A percentile compares a stretch with the other conserved stretches of the same genome.
These are phyloP conservation scores for Cercophora sp. DNA, from an alignment of 495 filamentous ascomycete species.

Conservation along the genomic window DNA sequence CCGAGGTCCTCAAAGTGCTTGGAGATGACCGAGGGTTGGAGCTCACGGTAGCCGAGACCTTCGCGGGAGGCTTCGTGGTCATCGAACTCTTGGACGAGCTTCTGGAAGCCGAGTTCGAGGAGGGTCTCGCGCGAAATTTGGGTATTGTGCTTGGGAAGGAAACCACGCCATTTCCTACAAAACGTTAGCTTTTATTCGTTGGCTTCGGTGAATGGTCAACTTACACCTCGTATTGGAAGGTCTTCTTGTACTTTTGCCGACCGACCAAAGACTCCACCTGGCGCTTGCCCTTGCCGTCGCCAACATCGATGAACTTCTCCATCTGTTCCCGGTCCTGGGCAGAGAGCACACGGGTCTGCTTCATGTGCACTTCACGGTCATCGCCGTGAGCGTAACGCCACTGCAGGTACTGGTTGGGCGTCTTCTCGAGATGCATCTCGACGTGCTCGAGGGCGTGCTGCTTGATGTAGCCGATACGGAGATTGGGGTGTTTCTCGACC, in stretches of 20 bases:
- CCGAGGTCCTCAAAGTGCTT: conserved; percentile 98
- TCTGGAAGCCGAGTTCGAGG: conserved; percentile 76
- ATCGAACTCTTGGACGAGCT: conserved; percentile 95
- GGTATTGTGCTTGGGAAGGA: conserved; percentile 88
- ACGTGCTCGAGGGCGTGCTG: conserved; percentile 99
- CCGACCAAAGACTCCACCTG: conserved; percentile 87
- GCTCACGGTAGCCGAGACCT: conserved; percentile 88
- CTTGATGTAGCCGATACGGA: conserved; percentile 99
- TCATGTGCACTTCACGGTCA: conserved; percentile 93
- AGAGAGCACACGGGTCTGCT: conserved; percentile 91
- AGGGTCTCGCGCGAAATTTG: conserved; percentile 93
- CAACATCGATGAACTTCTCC: conserved; percentile 78
- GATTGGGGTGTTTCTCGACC: conserved; percentile 97
- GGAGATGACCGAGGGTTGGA: conserved; percentile 87
- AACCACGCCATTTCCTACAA: conserved; percentile 73
- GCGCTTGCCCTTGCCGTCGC: conserved; percentile 72
- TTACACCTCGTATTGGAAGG: conserved; percentile 96
- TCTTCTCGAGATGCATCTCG: conserved; percentile 99
- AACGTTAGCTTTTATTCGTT: conserved; percentile 16
- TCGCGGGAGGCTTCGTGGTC: conserved; percentile 97
- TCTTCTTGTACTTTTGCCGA: conserved; percentile 98
- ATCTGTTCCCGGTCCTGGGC: conserved; percentile 83
- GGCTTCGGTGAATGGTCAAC: not conserved
- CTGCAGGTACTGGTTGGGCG: conserved; percentile 96
- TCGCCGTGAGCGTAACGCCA: conserved; percentile 98